Evolutionary conservation across 2,329 filamentous ascomycete genomes (phyloP), one percentile per base, ranked within the genome.

Genomic region (Sclerotiophoma versabilis): DNA sequence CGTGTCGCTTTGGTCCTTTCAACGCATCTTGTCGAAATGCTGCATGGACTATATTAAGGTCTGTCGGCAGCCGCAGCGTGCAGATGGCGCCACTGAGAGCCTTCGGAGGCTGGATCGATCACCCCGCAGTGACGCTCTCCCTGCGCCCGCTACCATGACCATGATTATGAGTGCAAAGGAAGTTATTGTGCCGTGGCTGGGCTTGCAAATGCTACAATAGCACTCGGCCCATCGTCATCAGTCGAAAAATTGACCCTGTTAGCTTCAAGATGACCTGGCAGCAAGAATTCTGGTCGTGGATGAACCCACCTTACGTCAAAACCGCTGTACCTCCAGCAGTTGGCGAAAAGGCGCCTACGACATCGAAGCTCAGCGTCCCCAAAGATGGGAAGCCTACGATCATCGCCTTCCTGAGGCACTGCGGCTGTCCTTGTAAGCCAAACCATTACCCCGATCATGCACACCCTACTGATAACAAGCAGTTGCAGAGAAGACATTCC

Each of bases 381-480:
- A 73, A 78, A 20, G 64, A 77, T 61, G 72, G 71, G 20, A 85
- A 83, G 63, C 84, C 85, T 0, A 84, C 82, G 0, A 69, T 92
- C 1, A 75, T 92, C 17, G 81, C 85, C 14, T 92, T 92, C 65
- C 79, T 92, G 5, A 80, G 89, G 27, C 88, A 91, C 70, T 91
- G 88, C 69, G 89, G 88, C 27, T 90, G 88, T 76, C 88, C 88
- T 10, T 90, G 88, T 89, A 81, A 69, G 81, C 73, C 11, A 2
- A 14, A 30, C 20, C 0, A 8, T 10, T 12, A 17, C 22, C 8
- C 0, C 12, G 14, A 0, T 27, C 10, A n/a, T 17, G 32, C 30
- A 6, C 26, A 17, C 10, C 4, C 17, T 22, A 41, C 22, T 43
- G 41, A 54, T 58, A 37, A 59, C 27, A 22, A 23, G 3, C 51